Percentiles rank a stretch among this genome's conserved stretches.
These are phyloP conservation scores for Nematocida sp. DNA, from an alignment of 371 early-diverging fungal species.

Conservation along the genomic window DNA sequence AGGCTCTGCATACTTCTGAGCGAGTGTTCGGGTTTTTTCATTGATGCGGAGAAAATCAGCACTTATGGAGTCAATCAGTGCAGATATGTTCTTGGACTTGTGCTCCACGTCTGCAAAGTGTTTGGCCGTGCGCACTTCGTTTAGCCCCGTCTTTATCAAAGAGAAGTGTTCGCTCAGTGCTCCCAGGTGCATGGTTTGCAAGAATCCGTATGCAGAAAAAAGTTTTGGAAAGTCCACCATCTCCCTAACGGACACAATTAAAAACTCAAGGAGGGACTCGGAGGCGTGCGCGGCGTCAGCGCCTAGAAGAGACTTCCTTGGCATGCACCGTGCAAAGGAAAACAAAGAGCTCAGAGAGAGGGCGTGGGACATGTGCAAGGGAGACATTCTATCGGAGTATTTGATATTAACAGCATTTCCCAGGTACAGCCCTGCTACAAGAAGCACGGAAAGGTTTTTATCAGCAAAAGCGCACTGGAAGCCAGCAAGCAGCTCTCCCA, in stretches of 20 bases:
- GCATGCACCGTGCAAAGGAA: background rate
- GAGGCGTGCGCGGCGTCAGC: background rate
- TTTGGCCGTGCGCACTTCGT: background rate
- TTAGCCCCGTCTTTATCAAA: conserved; percentile 10
- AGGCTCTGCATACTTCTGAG: conserved; percentile 24
- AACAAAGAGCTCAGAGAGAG: too few relatives aligned
- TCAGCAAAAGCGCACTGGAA: background rate
- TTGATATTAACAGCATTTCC: conserved; percentile 39
- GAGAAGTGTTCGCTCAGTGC: conserved; percentile 18
- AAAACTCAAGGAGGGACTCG: conserved; percentile 19
- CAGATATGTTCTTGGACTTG: background rate
- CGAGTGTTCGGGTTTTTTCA: background rate
- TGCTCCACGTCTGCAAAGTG: conserved; percentile 22
- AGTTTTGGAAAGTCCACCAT: conserved; percentile 22
- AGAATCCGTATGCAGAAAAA: background rate
- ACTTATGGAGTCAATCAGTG: background rate
- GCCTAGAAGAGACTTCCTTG: background rate
- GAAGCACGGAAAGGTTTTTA: conserved; percentile 1
- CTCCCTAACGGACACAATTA: background rate
- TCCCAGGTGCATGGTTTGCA: background rate
- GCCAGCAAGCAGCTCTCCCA: background rate
- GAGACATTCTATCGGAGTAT: conserved; percentile 9
- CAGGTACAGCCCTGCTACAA: background rate
- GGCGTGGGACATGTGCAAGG: too few relatives aligned
- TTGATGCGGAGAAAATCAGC: background rate